Conservation (phyloP, 2,329 filamentous ascomycete species). For the Teratosphaeriaceae sp. region DNA sequence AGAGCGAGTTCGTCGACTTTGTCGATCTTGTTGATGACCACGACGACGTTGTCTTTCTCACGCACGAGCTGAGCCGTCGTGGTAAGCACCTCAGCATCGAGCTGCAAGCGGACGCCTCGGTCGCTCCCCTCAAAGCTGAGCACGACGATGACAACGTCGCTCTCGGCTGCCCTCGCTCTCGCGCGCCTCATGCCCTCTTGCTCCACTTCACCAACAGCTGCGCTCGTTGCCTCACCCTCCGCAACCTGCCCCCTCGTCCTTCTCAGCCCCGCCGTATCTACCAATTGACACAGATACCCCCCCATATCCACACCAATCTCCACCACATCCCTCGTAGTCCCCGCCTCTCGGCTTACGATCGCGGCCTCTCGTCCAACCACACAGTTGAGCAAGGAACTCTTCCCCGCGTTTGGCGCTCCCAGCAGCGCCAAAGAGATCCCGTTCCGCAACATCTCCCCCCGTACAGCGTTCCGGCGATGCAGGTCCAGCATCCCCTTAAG, state of each 20-base stretch:
- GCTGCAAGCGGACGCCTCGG: slow-evolving; percentile 22
- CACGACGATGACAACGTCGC: slow-evolving; percentile 78
- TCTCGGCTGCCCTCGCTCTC: slow-evolving; percentile 69
- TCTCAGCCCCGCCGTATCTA: slow-evolving; percentile 87
- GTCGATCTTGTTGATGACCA: slow-evolving; percentile 58
- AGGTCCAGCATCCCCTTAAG: slow-evolving; percentile 58
- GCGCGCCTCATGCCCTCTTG: slow-evolving; percentile 86
- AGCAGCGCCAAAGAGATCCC: slow-evolving; percentile 83
- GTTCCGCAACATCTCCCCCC: slow-evolving; percentile 74
- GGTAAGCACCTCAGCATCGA: slow-evolving; percentile 51
- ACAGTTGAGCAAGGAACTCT: slow-evolving; percentile 86
- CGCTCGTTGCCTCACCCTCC: slow-evolving; percentile 9
- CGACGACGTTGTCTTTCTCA: slow-evolving; percentile 47
- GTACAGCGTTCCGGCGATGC: slow-evolving; percentile 70
- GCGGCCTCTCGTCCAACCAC: slow-evolving; percentile 89
- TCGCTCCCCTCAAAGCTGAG: slow-evolving; percentile 59
- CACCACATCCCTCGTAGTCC: slow-evolving; percentile 89
- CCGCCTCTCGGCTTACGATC: slow-evolving; percentile 88
- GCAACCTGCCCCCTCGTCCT: slow-evolving; percentile 10
- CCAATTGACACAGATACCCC: slow-evolving; percentile 88
- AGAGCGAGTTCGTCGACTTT: slow-evolving; percentile 34
- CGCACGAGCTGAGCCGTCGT: slow-evolving; percentile 46
- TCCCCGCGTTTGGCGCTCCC: slow-evolving; percentile 89
- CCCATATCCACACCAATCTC: slow-evolving; percentile 85
- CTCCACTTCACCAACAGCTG: slow-evolving; percentile 65